Evolutionary conservation across 2,329 filamentous ascomycete genomes (phyloP).

Genomic region (Talaromyces funiculosus): DNA sequence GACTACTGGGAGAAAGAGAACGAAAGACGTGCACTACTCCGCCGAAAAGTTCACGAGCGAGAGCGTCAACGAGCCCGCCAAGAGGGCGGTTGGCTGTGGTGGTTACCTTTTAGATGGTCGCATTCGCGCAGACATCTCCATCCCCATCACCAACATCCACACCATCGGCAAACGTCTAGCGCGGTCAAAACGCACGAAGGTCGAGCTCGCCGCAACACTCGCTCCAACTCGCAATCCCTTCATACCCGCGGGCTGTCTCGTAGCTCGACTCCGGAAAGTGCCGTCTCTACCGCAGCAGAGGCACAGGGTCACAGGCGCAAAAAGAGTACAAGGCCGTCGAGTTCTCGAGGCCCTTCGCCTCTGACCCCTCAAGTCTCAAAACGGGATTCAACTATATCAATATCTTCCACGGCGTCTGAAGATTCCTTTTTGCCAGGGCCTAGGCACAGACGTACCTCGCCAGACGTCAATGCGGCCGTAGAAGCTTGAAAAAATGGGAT

Average conservation of each 20-base stretch:
- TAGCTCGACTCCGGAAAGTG: constrained; percentile 36
- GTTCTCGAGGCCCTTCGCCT: constrained; percentile 28
- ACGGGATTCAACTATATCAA: constrained; percentile 25
- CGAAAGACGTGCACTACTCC: constrained; percentile 70
- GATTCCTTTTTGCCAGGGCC: constrained; percentile 25
- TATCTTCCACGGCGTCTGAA: constrained; percentile 31
- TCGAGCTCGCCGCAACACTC: constrained; percentile 28
- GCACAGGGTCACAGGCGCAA: constrained; percentile 25
- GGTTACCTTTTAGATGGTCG: constrained; percentile 56
- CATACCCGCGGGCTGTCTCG: constrained; percentile 34
- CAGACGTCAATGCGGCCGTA: constrained; percentile 10
- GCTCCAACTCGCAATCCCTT: constrained; percentile 36
- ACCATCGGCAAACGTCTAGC: constrained; percentile 21
- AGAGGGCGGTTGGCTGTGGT: constrained; percentile 74
- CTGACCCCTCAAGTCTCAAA: constrained; percentile 35
- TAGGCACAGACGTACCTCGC: constrained; percentile 19
- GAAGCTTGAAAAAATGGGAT: constrained; percentile 5
- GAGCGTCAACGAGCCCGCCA: constrained; percentile 63
- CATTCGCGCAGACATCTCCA: constrained; percentile 24
- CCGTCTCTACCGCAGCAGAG: constrained; percentile 27
- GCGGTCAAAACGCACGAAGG: constrained; percentile 24
- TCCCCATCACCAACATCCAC: constrained; percentile 23
- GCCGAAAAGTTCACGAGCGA: constrained; percentile 62
- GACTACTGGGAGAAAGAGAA: constrained; percentile 99
- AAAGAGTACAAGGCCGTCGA: constrained; percentile 24